These are phyloP conservation scores for Ascochyta koolunga DNA, from an alignment of 2,329 filamentous ascomycete species.

Conservation along the genomic window DNA sequence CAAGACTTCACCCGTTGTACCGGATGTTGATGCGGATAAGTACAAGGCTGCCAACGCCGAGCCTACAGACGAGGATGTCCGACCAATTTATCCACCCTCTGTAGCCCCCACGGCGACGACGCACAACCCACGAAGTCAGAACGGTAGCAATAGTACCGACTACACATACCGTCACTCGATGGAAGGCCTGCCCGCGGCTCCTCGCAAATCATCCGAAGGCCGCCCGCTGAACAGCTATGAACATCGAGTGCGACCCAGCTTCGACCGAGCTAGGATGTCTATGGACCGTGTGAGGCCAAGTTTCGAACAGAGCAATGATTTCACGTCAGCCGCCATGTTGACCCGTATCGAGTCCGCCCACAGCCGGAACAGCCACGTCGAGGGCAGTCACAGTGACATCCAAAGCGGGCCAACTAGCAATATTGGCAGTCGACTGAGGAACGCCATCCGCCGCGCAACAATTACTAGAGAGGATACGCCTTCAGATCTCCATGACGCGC, in stretches of 20 bases:
- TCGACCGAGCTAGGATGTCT: conserved; percentile 82
- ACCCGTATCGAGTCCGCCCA: conserved; percentile 77
- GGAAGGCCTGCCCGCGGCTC: conserved; percentile 37
- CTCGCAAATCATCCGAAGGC: conserved; percentile 42
- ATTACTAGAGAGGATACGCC: conserved; percentile 38
- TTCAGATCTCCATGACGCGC: conserved; percentile 20
- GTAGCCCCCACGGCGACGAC: conserved; percentile 71
- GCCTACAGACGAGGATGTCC: conserved; percentile 78
- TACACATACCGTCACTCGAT: conserved; percentile 65
- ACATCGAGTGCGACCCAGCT: conserved; percentile 72
- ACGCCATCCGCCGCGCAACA: conserved; percentile 35
- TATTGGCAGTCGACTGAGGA: conserved; percentile 31
- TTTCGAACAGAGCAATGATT: conserved; percentile 87
- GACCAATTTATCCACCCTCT: conserved; percentile 92
- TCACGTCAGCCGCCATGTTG: conserved; percentile 86
- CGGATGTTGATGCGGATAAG: conserved; percentile 56
- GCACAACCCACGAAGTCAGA: conserved; percentile 82
- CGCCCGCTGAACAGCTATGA: conserved; percentile 21
- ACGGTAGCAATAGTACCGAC: conserved; percentile 92
- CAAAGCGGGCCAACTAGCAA: conserved; percentile 18
- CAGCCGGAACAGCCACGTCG: conserved; percentile 37
- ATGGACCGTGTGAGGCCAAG: conserved; percentile 85
- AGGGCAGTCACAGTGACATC: background rate
- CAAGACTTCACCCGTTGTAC: conserved; percentile 61
- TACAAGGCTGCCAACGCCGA: conserved; percentile 53